Percentiles rank a stretch among this genome's conserved stretches.
These are phyloP conservation scores for Mortierella sp. DNA, from an alignment of 371 early-diverging fungal genomes.

Conservation along the genomic window DNA sequence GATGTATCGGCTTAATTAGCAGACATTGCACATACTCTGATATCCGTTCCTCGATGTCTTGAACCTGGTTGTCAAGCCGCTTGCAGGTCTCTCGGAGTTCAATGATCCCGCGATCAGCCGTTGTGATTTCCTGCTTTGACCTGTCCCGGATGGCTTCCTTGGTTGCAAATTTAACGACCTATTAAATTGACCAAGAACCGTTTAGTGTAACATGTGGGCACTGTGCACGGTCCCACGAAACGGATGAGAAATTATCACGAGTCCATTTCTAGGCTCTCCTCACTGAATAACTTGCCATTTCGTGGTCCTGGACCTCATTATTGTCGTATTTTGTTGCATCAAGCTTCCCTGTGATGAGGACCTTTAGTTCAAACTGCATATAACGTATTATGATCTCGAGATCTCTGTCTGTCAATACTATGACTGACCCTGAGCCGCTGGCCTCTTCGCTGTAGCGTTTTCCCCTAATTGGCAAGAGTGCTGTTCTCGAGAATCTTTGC, in stretches of 20 bases:
- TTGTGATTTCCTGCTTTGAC: slow-evolving; percentile 33
- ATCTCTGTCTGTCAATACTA: slow-evolving; percentile 49
- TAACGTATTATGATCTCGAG: slow-evolving; percentile 45
- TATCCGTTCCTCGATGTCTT: slow-evolving; percentile 40
- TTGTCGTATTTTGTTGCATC: slow-evolving; percentile 23
- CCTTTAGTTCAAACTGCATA: slow-evolving; percentile 42
- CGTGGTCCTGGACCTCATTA: slow-evolving; percentile 38
- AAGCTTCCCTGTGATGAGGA: slow-evolving; percentile 31
- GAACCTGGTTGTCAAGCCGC: slow-evolving; percentile 36
- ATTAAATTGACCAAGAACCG: not conserved
- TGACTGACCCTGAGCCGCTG: slow-evolving; percentile 13
- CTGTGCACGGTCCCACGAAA: not conserved
- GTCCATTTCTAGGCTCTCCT: not conserved
- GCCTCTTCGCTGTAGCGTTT: slow-evolving; percentile 14
- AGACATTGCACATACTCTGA: slow-evolving; percentile 17
- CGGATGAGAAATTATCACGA: not conserved
- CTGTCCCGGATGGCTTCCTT: slow-evolving; percentile 32
- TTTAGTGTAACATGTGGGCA: not conserved
- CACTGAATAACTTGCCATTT: slow-evolving; percentile 25
- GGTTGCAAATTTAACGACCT: slow-evolving; percentile 49
- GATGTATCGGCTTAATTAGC: not conserved
- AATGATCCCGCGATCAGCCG: slow-evolving; percentile 42
- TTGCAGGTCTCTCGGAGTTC: slow-evolving; percentile 38
- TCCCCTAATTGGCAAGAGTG: slow-evolving; percentile 37
- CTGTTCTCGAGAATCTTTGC: slow-evolving; percentile 47